phyloP scores from a whole-genome alignment of 2,329 filamentous ascomycete species.

The Balansia obtecta region DNA sequence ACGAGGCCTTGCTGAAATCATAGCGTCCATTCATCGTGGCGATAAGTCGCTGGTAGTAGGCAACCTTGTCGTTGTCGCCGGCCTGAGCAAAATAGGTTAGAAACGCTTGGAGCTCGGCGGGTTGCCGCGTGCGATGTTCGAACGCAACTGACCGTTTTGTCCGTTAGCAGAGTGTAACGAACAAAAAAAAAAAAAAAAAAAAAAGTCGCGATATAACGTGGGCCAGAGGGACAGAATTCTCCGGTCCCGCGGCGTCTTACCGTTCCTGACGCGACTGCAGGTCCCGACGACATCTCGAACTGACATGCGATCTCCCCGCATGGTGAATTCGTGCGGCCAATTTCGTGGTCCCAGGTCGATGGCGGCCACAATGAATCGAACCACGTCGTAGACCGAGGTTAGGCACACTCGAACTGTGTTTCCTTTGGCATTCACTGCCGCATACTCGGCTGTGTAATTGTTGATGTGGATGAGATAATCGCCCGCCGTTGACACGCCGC shows the following conservation, averaged over 20 bases:
- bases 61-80: constrained; percentile 35
- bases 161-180: constrained; percentile 10
- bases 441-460: constrained; percentile 44
- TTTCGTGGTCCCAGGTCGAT: constrained; percentile 44
- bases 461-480: constrained; percentile 55
- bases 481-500: constrained; percentile 42
- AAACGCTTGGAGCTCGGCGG: constrained; percentile 28
- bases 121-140: constrained; percentile 23
- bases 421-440: constrained; percentile 38
- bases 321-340: constrained; percentile 58
- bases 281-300: constrained; percentile 44
- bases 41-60: constrained; percentile 48
- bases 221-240: neutral
- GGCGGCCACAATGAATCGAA: constrained; percentile 57
- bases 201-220: neutral
- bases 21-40: constrained; percentile 59
- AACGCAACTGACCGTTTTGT: constrained; percentile 23
- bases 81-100: constrained; percentile 30
- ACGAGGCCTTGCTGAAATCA: constrained; percentile 46
- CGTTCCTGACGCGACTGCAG: constrained; percentile 36
- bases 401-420: constrained; percentile 46
- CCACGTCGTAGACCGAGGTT: constrained; percentile 59
- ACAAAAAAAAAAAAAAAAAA: neutral
- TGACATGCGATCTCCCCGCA: constrained; percentile 54
- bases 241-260: constrained; percentile 16